These are phyloP conservation scores for Quercus bicolor DNA, from an alignment of 306 rosid species.

Conservation along the genomic window DNA sequence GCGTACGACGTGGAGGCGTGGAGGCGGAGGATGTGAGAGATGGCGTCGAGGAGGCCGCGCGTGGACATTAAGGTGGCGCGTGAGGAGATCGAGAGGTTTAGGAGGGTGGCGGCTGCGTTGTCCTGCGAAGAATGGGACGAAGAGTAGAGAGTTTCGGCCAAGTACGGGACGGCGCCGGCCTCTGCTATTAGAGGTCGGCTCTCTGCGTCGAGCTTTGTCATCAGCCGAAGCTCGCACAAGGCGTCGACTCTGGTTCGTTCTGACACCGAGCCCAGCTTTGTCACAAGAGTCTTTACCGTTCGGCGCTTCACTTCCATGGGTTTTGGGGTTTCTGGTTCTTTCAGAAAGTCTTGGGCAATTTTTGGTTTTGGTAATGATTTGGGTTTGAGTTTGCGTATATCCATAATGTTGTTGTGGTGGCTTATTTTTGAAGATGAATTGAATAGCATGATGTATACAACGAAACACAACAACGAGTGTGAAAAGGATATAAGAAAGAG, in stretches of 20 bases:
- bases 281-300: slow-evolving; percentile 40
- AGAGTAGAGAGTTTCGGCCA: slow-evolving; percentile 68
- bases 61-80: slow-evolving; percentile 62
- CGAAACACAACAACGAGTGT: no score
- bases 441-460: no score
- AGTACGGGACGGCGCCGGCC: slow-evolving; percentile 66
- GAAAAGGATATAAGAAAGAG: no score
- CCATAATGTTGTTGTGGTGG: no score
- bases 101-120: slow-evolving; percentile 84
- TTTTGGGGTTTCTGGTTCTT: no score
- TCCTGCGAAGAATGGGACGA: slow-evolving; percentile 60
- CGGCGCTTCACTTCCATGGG: slow-evolving; percentile 63
- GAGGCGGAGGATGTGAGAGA: slow-evolving; percentile 62
- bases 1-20: slow-evolving; percentile 53
- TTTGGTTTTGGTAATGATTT: no score
- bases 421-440: no score
- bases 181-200: slow-evolving; percentile 77
- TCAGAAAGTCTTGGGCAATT: no score
- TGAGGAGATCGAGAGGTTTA: slow-evolving; percentile 73
- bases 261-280: slow-evolving; percentile 81
- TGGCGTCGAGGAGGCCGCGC: slow-evolving; percentile 82
- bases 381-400: no score
- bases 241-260: slow-evolving; percentile 59
- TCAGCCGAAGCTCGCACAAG: slow-evolving; percentile 53
- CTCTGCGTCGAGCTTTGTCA: slow-evolving; percentile 63